Base-by-base conservation (phyloP, 2,329 filamentous ascomycete species). In the Alternaria novae-zelandiae region DNA sequence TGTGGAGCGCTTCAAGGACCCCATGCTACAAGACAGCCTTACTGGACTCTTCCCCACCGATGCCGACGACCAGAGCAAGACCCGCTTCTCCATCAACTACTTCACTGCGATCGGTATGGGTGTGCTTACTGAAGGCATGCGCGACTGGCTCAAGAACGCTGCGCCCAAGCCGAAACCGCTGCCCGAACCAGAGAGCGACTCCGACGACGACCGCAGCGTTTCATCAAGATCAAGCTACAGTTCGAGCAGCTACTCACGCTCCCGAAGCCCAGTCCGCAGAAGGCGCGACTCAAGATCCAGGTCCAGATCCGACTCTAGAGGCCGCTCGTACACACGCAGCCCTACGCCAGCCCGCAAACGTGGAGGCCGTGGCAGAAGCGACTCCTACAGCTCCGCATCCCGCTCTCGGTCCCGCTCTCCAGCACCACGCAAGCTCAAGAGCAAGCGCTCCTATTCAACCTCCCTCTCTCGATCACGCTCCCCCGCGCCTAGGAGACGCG, bases 71-170 rank as follows among this genome's bases (percentile, higher is more conserved):
- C 89, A 94, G 23, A 90, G 92, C 76, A 96, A 97, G 81, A 94
- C 94, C 43, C 90, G 95, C 57, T 99, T 99, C 85, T 93, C 94
- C 54, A 97, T 99, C 89, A 99, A 99, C 82, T 99, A 97, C 86
- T 98, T 99, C 80, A 99, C 96, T 10, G 96, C 94, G 74, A 97
- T 99, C 74, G 94, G 94, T 62, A 96, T 99, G 92, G 96, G 96
- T 77, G 89, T 88, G 23, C 86, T 99, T 65, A 99, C 96, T 2
- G 96, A 99, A 78, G 92, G 94, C 70, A 97, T 97, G 93, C 90
- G 96, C 79, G 93, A 96, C 74, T 89, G 91, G 77, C 86, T 99
- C 60, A 91, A 94, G 78, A 97, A 94, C 75, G 72, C 65, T 36
- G 88, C 96, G 81, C 94, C 94, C 12, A 96, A 96, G 77, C 94